These are phyloP conservation scores for Sclerotinia minor DNA, from an alignment of 2,329 filamentous ascomycete species.

Conservation along the genomic window DNA sequence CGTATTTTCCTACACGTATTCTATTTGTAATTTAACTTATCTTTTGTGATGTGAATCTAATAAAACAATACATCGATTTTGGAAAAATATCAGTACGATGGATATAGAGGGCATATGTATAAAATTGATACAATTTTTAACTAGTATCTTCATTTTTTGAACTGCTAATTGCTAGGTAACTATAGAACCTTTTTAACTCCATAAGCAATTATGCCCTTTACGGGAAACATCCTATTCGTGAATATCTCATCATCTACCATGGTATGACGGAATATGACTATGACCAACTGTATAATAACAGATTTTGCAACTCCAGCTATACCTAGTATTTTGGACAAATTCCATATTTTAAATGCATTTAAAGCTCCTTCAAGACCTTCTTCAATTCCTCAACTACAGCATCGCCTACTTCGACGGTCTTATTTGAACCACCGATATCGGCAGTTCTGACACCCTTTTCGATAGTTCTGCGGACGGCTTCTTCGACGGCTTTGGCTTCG, in stretches of 20 bases:
- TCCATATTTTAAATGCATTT: background rate
- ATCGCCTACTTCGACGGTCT: slow-evolving; percentile 79
- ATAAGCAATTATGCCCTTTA: background rate
- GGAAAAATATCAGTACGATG: too few relatives aligned
- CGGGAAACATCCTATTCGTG: background rate
- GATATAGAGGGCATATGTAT: too few relatives aligned
- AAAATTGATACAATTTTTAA: background rate
- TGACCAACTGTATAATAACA: background rate
- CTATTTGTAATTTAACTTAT: background rate
- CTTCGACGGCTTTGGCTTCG: slow-evolving; percentile 77
- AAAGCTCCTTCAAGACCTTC: slow-evolving; percentile 55
- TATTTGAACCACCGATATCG: slow-evolving; percentile 78
- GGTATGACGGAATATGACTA: background rate
- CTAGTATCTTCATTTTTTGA: background rate
- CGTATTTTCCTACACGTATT: background rate
- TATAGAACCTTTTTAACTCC: background rate
- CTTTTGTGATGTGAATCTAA: too few relatives aligned
- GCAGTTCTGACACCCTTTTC: slow-evolving; percentile 76
- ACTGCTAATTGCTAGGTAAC: slow-evolving; percentile 8
- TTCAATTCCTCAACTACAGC: slow-evolving; percentile 74
- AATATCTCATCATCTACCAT: slow-evolving; percentile 1
- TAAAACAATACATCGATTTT: too few relatives aligned
- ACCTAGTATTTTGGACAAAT: too few relatives aligned
- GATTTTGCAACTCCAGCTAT: background rate
- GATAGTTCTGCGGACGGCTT: slow-evolving; percentile 76